Evolutionary conservation across 352 stramenopile species (phyloP).

Genomic region (Globisporangium radiosum): DNA sequence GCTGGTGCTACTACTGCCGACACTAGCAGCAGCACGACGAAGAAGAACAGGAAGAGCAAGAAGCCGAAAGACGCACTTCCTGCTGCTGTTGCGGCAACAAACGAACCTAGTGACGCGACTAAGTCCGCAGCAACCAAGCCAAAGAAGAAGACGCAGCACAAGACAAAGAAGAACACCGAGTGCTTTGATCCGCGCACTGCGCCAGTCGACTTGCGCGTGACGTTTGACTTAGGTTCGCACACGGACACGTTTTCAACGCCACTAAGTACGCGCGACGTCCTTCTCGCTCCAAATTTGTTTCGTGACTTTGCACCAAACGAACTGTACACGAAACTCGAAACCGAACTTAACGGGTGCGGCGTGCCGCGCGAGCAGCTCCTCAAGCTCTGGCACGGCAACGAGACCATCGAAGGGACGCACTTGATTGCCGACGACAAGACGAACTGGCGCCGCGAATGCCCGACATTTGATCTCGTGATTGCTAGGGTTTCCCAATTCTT

Average conservation of each 20-base stretch:
- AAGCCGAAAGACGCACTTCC: conserved; percentile 12
- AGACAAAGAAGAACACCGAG: conserved; percentile 52
- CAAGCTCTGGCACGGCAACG: conserved; percentile 81
- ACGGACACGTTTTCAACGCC: conserved; percentile 52
- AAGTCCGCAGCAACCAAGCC: conserved; percentile 1
- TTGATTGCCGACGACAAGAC: conserved; percentile 89
- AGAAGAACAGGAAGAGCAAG: conserved; percentile 15
- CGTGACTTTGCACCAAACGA: conserved; percentile 67
- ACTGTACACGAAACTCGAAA: conserved; percentile 59
- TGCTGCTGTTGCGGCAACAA: no score
- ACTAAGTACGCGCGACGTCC: conserved; percentile 52
- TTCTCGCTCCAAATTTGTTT: conserved; percentile 70
- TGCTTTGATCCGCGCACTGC: conserved; percentile 62
- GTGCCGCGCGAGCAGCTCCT: conserved; percentile 59
- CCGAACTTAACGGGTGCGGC: conserved; percentile 58
- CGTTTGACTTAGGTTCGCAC: conserved; percentile 51
- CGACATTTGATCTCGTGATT: conserved; percentile 80
- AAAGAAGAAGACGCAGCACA: conserved; percentile 4
- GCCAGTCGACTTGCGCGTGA: conserved; percentile 65
- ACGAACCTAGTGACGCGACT: no score
- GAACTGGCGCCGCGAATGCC: conserved; percentile 63
- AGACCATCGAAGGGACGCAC: conserved; percentile 90
- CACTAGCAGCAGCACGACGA: background rate
- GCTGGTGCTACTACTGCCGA: background rate
- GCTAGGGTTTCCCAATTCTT: conserved; percentile 87